A percentile compares a stretch with the other conserved stretches of the same genome.
phyloP scores from a whole-genome alignment of 345 rosid species.

The Moricandia arvensis region DNA sequence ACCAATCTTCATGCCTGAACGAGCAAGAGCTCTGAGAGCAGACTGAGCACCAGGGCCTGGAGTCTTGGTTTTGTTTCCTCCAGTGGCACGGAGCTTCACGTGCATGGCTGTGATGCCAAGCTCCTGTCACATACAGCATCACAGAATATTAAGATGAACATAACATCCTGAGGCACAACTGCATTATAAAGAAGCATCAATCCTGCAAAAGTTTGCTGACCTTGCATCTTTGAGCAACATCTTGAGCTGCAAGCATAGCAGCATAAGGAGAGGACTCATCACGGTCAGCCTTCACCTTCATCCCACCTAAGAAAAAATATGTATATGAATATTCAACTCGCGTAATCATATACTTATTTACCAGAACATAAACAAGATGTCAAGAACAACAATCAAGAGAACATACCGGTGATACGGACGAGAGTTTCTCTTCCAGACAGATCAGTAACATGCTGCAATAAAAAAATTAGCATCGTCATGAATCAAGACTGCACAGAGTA shows the following conservation, averaged over 20 bases:
- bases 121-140: conserved; percentile 42
- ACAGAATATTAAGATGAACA: neutral
- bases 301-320: conserved; percentile 52
- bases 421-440: conserved; percentile 83
- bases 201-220: conserved; percentile 23
- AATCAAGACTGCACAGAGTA: neutral
- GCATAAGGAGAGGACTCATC: conserved; percentile 92
- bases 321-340: neutral
- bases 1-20: conserved; percentile 89
- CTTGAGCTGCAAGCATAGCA: conserved; percentile 90
- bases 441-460: conserved; percentile 81
- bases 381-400: neutral
- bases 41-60: conserved; percentile 96
- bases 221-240: conserved; percentile 80
- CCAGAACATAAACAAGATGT: too few species aligned
- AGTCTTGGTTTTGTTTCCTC: conserved; percentile 86
- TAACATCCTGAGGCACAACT: neutral
- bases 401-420: conserved; percentile 75
- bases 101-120: conserved; percentile 82
- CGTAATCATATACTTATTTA: neutral
- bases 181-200: neutral
- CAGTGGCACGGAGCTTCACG: conserved; percentile 83
- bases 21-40: conserved; percentile 83
- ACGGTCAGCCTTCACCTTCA: conserved; percentile 94
- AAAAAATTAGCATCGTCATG: neutral